These are phyloP conservation scores for Candida anglica DNA, from an alignment of 805 yeast genomes.

Conservation along the genomic window DNA sequence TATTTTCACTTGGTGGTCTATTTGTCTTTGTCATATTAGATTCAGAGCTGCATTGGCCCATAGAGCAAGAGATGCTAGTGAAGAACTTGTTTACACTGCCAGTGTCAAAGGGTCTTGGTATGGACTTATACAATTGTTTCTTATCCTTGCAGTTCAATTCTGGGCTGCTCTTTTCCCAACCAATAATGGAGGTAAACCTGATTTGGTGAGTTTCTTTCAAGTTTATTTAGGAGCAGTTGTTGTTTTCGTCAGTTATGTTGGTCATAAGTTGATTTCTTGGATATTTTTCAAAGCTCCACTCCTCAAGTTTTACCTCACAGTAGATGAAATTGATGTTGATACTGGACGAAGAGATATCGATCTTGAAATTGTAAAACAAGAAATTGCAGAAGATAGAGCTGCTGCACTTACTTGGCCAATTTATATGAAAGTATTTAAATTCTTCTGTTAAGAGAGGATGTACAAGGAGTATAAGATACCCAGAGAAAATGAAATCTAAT, in stretches of 20 bases:
- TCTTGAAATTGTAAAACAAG: conserved; percentile 47
- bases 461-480: no score
- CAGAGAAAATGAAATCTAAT: not conserved
- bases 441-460: conserved; percentile 17
- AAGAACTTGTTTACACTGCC: conserved; percentile 26
- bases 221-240: conserved; percentile 48
- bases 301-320: conserved; percentile 35
- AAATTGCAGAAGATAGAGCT: conserved; percentile 42
- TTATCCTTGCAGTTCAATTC: conserved; percentile 29
- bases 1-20: conserved; percentile 25
- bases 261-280: conserved; percentile 46
- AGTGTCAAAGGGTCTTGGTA: conserved; percentile 28
- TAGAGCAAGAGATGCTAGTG: conserved; percentile 19
- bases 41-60: conserved; percentile 21
- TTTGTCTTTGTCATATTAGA: conserved; percentile 26
- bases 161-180: conserved; percentile 38
- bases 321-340: conserved; percentile 54
- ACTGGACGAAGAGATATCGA: conserved; percentile 60
- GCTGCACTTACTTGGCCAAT: conserved; percentile 9
- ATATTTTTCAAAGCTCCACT: conserved; percentile 19
- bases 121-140: conserved; percentile 21
- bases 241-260: conserved; percentile 41
- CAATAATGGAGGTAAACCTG: conserved; percentile 21
- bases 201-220: conserved; percentile 46
- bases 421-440: conserved; percentile 9